Base-by-base conservation (phyloP, 805 yeast species). In the Limtongozyma cylindracea region DNA sequence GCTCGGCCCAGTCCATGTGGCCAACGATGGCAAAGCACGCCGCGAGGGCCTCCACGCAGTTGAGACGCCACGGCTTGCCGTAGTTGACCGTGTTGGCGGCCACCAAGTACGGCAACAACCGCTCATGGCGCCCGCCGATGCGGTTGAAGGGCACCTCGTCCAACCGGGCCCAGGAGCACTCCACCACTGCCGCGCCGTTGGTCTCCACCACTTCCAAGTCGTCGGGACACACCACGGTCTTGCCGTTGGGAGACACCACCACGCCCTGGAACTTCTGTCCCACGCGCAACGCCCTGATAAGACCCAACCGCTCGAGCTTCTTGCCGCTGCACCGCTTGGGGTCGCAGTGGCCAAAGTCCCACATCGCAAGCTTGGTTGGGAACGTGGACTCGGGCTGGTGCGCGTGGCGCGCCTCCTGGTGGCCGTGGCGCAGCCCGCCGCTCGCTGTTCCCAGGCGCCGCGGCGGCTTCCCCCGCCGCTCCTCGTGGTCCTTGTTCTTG, bases 271-370 rank as follows among this genome's bases (percentile, higher is more conserved):
- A 84, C 43, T 80, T 84, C 39, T 82, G 94, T 0, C 98, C 98
- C n/a, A 88, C 63, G 27, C 91, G 50, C 28, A 88, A 40, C 24
- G 63, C 61, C 28, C 65, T 63, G 22, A 88, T 82, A 11, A 78
- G 45, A 1, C 96, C 96, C 11, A 84, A 43, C 24, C 96, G 55
- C 36, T 78, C 94, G 15, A 88, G 53, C 40, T 80, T 82, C 49
- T 88, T 88, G 11, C 98, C 98, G 31, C 91, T 71, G 41, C 98
- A 88, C 38, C 95, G 58, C 39, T 88, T 88, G 1, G 98, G 98
- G 45, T 88, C 98, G 49, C 98, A 88, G 39, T 88, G 98, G 31
- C 82, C 93, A 38, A 88, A 88, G 42, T 88, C 98, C 94, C 98
- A 84, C 98, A 84, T 84, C 10, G 94, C 95, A 29, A 82, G 43